Evolutionary conservation across 495 filamentous ascomycete species (phyloP).

Genomic region (Hyaloscypha bicolor): DNA sequence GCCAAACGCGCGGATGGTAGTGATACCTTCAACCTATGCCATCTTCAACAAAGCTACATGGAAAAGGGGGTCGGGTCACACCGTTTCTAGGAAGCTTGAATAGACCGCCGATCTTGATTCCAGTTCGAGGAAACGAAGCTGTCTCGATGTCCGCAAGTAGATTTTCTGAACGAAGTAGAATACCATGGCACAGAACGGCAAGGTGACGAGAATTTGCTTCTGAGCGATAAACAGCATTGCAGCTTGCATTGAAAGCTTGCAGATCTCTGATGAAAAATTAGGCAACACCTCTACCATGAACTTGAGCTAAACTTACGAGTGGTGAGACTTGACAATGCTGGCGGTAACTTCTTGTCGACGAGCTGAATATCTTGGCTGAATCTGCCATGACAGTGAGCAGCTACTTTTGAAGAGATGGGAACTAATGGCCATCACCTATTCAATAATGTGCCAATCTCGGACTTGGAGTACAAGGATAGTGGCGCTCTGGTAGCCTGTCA

Average conservation of each 20-base stretch:
- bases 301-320: conserved; percentile 13
- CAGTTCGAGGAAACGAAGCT: conserved; percentile 59
- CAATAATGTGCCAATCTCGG: conserved; percentile 30
- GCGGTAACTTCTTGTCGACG: conserved; percentile 33
- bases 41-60: background rate
- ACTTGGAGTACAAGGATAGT: conserved; percentile 31
- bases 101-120: conserved; percentile 43
- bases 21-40: conserved; percentile 38
- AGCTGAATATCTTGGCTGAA: conserved; percentile 31
- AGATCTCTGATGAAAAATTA: conserved; percentile 18
- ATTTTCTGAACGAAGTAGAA: conserved; percentile 58
- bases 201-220: conserved; percentile 34
- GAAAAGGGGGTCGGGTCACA: conserved; percentile 10
- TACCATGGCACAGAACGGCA: conserved; percentile 26
- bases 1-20: conserved; percentile 53
- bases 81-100: conserved; percentile 50
- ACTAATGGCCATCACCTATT: background rate
- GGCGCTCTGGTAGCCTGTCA: conserved; percentile 25
- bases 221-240: conserved; percentile 16
- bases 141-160: conserved; percentile 62
- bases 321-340: conserved; percentile 26
- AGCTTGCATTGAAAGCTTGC: conserved; percentile 20
- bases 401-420: background rate
- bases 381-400: conserved; percentile 16
- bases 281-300: background rate